Evolutionary conservation across 2,329 filamentous ascomycete genomes (phyloP).

Genomic region (Xylariales sp.): DNA sequence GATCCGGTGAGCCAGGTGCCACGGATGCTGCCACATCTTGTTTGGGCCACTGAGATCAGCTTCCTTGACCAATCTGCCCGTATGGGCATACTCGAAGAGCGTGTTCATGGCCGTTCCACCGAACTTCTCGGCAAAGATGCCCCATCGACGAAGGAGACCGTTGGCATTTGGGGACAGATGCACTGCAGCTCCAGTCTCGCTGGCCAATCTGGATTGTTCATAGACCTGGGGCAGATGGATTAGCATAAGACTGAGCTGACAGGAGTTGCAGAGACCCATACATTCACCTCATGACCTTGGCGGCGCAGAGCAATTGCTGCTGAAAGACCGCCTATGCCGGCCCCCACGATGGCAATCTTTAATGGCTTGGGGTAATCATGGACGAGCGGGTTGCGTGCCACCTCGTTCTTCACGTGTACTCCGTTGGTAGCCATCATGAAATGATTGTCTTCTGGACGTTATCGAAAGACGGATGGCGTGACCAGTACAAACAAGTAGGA

Average conservation of each 20-base stretch:
- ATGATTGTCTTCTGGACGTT: no score
- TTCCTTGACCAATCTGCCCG: conserved; percentile 18
- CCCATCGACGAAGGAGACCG: conserved; percentile 43
- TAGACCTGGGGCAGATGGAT: conserved; percentile 33
- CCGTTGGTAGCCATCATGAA: conserved; percentile 12
- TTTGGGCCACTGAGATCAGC: conserved; percentile 31
- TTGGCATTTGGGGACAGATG: conserved; percentile 59
- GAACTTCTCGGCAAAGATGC: conserved; percentile 32
- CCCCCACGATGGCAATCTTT: conserved; percentile 27
- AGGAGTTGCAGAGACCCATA: no score
- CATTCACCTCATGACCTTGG: conserved; percentile 43
- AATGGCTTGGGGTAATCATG: conserved; percentile 13
- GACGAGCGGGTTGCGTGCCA: conserved; percentile 11
- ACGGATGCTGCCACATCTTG: conserved; percentile 44
- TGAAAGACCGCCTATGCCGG: conserved; percentile 48
- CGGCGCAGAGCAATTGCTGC: conserved; percentile 49
- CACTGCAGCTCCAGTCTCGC: conserved; percentile 56
- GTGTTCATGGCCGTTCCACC: conserved; percentile 27
- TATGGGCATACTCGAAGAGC: conserved; percentile 17
- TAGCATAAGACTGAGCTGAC: neutral
- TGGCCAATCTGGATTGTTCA: conserved; percentile 51
- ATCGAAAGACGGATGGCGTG: no score
- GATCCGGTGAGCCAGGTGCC: conserved; percentile 50
- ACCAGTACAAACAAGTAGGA: no score
- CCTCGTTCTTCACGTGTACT: neutral